Conservation (phyloP, 2,329 filamentous ascomycete genomes). For the Colletotrichum plurivorum region DNA sequence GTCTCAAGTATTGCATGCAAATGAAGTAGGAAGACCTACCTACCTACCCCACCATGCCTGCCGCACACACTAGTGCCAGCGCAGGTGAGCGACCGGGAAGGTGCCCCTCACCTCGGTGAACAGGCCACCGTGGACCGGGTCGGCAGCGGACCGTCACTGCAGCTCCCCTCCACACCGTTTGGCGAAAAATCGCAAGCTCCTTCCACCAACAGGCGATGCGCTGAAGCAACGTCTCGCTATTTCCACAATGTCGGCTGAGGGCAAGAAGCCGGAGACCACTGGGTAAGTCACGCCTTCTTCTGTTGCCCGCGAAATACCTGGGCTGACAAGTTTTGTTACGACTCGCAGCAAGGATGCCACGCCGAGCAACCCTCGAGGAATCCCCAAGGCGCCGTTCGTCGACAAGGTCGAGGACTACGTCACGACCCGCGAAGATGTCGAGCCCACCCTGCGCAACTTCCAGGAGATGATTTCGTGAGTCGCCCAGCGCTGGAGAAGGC, state of each 20-base stretch:
- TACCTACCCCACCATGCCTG: constrained; percentile 4
- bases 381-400: constrained; percentile 87
- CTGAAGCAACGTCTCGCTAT: constrained; percentile 28
- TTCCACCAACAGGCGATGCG: constrained; percentile 35
- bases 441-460: constrained; percentile 84
- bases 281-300: neutral
- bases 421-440: constrained; percentile 82
- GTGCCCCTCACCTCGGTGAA: constrained; percentile 40
- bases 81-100: neutral
- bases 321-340: constrained; percentile 14
- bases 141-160: constrained; percentile 38
- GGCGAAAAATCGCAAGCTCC: constrained; percentile 39
- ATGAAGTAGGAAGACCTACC: neutral
- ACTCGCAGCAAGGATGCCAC: constrained; percentile 62
- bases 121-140: constrained; percentile 35
- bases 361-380: constrained; percentile 84
- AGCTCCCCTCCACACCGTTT: constrained; percentile 39
- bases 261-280: constrained; percentile 35
- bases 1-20: too few species aligned
- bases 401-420: constrained; percentile 93
- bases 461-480: constrained; percentile 94
- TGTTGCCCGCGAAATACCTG: neutral
- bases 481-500: constrained; percentile 30
- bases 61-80: neutral
- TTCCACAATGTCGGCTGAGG: constrained; percentile 35